Conservation (phyloP, 768 basidiomycete species). For the Pisolithus marmoratus region DNA sequence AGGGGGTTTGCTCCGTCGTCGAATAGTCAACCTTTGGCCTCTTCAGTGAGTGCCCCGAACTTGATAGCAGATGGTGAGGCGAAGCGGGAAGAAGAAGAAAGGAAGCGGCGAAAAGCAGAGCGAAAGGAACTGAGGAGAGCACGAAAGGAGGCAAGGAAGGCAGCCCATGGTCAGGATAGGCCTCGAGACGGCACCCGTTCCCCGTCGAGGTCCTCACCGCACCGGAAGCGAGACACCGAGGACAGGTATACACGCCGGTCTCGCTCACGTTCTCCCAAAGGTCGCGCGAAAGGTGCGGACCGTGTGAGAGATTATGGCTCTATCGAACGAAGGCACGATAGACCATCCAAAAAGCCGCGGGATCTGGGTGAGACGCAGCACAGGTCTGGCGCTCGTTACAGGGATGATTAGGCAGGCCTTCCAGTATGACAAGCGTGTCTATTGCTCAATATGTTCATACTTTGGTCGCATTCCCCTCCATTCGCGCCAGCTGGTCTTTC, state of each 20-base stretch:
- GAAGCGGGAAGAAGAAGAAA: slow-evolving; percentile 38
- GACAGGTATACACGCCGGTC: slow-evolving; percentile 21
- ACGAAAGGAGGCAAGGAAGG: slow-evolving; percentile 45
- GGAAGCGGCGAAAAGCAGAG: slow-evolving; percentile 43
- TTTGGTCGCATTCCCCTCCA: background rate
- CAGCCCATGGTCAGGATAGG: slow-evolving; percentile 28
- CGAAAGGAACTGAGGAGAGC: slow-evolving; percentile 57
- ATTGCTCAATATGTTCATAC: background rate
- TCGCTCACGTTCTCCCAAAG: slow-evolving; percentile 22
- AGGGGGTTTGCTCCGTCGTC: slow-evolving; percentile 70
- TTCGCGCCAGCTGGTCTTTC: background rate
- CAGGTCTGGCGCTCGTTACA: slow-evolving; percentile 15
- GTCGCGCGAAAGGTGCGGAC: slow-evolving; percentile 13
- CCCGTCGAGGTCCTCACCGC: slow-evolving; percentile 33
- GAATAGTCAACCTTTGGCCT: slow-evolving; percentile 19
- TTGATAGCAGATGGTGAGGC: slow-evolving; percentile 22
- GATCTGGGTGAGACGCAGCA: slow-evolving; percentile 41
- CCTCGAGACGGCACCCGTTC: slow-evolving; percentile 22
- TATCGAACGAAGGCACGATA: slow-evolving; percentile 21
- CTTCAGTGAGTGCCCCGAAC: slow-evolving; percentile 12
- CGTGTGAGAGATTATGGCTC: slow-evolving; percentile 23
- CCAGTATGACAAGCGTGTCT: background rate
- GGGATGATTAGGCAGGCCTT: slow-evolving; percentile 11
- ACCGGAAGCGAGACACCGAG: slow-evolving; percentile 12
- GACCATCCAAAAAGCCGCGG: slow-evolving; percentile 43